phyloP scores from a whole-genome alignment of 768 basidiomycete genomes.

The Mycena galopus region DNA sequence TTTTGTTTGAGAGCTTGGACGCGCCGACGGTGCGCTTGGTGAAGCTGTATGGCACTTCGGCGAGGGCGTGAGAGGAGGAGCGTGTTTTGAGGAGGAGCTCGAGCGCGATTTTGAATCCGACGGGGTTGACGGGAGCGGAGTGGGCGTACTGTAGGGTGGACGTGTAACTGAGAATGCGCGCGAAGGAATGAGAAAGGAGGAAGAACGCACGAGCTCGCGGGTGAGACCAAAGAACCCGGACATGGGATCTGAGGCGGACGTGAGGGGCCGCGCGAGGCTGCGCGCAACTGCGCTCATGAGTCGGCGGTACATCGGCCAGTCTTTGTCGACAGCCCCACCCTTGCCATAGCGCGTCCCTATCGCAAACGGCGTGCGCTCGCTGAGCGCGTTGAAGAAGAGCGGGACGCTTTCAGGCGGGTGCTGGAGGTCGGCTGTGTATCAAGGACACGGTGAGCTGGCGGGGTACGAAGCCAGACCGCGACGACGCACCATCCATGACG shows the following conservation, averaged over 20 bases:
- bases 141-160: neutral
- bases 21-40: conserved; percentile 8
- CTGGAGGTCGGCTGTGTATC: neutral
- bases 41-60: conserved; percentile 20
- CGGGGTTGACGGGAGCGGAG: conserved; percentile 4
- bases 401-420: conserved; percentile 19
- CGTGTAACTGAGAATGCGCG: neutral
- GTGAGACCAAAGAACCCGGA: conserved; percentile 22
- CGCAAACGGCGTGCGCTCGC: conserved; percentile 1
- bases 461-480: neutral
- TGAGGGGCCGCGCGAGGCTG: too few species aligned
- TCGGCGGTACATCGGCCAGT: conserved; percentile 24
- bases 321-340: conserved; percentile 12
- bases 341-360: conserved; percentile 24
- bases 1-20: too few species aligned
- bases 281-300: conserved; percentile 23
- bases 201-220: conserved; percentile 14
- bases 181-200: neutral
- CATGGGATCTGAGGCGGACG: conserved; percentile 26
- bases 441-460: neutral
- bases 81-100: conserved; percentile 18
- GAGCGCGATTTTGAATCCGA: conserved; percentile 31
- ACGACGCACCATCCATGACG: neutral
- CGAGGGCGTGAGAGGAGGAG: neutral
- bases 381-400: conserved; percentile 6